These are phyloP conservation scores for Ophiocordyceps sinensis DNA, from an alignment of 2,329 filamentous ascomycete genomes.

Conservation along the genomic window DNA sequence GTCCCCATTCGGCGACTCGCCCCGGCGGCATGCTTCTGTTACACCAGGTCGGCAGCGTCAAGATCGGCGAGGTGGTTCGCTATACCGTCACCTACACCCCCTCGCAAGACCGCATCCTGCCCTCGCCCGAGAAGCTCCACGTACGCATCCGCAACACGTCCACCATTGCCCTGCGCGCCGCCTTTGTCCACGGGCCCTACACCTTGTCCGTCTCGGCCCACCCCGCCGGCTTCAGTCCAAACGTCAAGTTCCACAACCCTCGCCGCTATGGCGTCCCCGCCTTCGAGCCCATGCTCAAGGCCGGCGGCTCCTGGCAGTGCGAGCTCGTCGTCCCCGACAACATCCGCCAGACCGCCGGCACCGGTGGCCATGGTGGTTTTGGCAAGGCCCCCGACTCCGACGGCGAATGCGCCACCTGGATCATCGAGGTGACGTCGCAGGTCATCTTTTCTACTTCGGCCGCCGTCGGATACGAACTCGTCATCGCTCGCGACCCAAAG, in stretches of 20 bases:
- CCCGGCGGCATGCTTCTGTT: constrained; percentile 62
- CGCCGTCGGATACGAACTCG: constrained; percentile 73
- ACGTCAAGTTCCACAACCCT: constrained; percentile 57
- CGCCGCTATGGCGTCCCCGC: constrained; percentile 66
- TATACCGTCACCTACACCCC: constrained; percentile 89
- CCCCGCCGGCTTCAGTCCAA: constrained; percentile 69
- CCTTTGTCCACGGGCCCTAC: constrained; percentile 93
- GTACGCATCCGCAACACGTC: constrained; percentile 88
- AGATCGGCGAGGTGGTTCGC: constrained; percentile 86
- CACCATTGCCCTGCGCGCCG: constrained; percentile 77
- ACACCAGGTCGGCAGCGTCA: constrained; percentile 81
- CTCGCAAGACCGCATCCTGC: constrained; percentile 74
- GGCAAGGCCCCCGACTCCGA: constrained; percentile 29
- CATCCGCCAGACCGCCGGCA: constrained; percentile 51
- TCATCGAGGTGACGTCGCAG: constrained; percentile 83
- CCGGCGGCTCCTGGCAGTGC: constrained; percentile 74
- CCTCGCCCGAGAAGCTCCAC: constrained; percentile 65
- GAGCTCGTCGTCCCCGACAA: constrained; percentile 67
- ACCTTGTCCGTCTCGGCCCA: constrained; percentile 79
- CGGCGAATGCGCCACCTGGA: constrained; percentile 57
- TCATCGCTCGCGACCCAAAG: constrained; percentile 75
- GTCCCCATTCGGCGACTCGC: too few species aligned
- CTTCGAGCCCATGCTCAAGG: constrained; percentile 94
- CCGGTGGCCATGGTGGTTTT: constrained; percentile 29
- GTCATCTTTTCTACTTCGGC: constrained; percentile 87